These are phyloP conservation scores for Phlebiopsis gigantea DNA, from an alignment of 768 basidiomycete genomes.

Conservation along the genomic window DNA sequence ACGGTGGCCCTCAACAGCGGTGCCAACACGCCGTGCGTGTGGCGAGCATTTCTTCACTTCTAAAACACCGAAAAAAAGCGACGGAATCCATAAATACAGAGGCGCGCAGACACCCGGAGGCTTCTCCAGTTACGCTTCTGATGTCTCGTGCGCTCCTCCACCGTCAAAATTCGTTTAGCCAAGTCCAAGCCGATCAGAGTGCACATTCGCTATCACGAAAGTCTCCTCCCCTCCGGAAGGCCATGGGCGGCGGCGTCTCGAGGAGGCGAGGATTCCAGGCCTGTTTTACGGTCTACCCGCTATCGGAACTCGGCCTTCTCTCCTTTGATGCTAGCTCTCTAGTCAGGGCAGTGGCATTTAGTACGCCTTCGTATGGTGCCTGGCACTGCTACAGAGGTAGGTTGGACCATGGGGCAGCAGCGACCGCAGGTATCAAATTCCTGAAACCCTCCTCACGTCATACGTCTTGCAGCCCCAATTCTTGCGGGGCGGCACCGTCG, in stretches of 20 bases:
- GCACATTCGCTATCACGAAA: background rate
- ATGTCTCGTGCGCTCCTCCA: background rate
- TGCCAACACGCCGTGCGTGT: too few species aligned
- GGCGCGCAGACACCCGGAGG: too few species aligned
- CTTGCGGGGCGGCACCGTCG: background rate
- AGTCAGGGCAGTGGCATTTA: background rate
- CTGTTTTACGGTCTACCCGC: too few species aligned
- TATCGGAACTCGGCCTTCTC: too few species aligned
- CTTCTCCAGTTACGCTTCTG: background rate
- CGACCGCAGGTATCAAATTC: background rate
- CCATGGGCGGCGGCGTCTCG: too few species aligned
- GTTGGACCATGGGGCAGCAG: background rate
- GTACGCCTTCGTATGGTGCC: background rate
- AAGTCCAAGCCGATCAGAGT: background rate
- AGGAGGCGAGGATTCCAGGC: too few species aligned
- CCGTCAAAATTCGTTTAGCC: background rate
- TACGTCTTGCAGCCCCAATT: background rate
- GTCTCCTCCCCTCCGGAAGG: background rate
- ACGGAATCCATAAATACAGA: too few species aligned
- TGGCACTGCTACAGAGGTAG: background rate
- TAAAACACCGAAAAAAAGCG: too few species aligned
- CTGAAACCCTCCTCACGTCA: background rate
- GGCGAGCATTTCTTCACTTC: too few species aligned
- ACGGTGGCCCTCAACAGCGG: too few species aligned
- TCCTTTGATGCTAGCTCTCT: too few species aligned